phyloP scores from a whole-genome alignment of 1,284 basidiomycete species.

The Somion occarium region DNA sequence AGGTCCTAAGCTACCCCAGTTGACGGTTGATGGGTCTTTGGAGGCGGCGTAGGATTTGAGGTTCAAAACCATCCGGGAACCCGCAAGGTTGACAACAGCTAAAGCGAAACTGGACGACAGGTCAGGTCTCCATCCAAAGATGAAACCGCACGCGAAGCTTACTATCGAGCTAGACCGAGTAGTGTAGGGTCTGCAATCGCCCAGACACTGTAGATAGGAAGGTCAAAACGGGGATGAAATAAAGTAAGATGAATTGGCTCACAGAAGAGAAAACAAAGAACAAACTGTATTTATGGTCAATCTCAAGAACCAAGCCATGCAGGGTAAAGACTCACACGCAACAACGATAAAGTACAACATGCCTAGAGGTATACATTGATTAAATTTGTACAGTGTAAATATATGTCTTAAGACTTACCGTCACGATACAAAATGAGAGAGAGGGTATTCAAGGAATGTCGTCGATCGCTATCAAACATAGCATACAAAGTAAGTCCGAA shows the following conservation, averaged over 20 bases:
- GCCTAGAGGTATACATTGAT: slow-evolving; percentile 12
- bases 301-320: background rate
- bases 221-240: background rate
- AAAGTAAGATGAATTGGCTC: slow-evolving; percentile 1
- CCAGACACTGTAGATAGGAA: slow-evolving; percentile 20
- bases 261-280: slow-evolving; percentile 27
- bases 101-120: slow-evolving; percentile 22
- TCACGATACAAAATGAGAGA: slow-evolving; percentile 28
- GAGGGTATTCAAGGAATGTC: slow-evolving; percentile 22
- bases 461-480: slow-evolving; percentile 20
- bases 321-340: slow-evolving; percentile 16
- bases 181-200: slow-evolving; percentile 27
- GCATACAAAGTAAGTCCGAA: slow-evolving; percentile 25
- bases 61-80: slow-evolving; percentile 26
- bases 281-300: slow-evolving; percentile 18
- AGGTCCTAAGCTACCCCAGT: slow-evolving; percentile 9
- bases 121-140: background rate
- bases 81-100: slow-evolving; percentile 28
- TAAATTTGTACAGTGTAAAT: background rate
- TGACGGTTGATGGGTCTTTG: slow-evolving; percentile 10
- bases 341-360: slow-evolving; percentile 29
- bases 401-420: slow-evolving; percentile 14
- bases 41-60: slow-evolving; percentile 24
- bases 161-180: slow-evolving; percentile 29
- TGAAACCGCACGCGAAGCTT: slow-evolving; percentile 4